Percentiles rank a stretch among this genome's conserved stretches.
These are phyloP conservation scores for Penicillium sp. DNA, from an alignment of 2,329 filamentous ascomycete species.

Conservation along the genomic window DNA sequence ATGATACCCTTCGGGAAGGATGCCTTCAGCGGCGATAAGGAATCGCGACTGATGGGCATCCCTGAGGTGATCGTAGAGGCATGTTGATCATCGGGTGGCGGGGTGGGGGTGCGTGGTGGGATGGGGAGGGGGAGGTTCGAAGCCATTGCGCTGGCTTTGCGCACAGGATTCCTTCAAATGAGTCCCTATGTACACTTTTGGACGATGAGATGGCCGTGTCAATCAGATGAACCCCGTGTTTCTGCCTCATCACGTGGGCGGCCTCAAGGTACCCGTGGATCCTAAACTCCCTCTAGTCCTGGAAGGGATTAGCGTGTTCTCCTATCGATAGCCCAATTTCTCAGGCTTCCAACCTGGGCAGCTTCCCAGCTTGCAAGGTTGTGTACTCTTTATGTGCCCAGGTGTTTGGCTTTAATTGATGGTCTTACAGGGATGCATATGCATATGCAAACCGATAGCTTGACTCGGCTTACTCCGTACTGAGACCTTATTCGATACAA, in stretches of 20 bases:
- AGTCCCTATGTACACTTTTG: slow-evolving; percentile 2
- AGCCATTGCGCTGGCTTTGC: slow-evolving; percentile 51
- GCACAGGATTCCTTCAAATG: slow-evolving; percentile 12
- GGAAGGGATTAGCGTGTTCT: neutral
- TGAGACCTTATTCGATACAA: neutral
- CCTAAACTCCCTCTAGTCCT: neutral
- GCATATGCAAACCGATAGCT: neutral
- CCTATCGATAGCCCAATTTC: neutral
- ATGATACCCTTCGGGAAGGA: slow-evolving; percentile 31
- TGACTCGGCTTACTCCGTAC: too few species aligned
- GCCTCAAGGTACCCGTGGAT: neutral
- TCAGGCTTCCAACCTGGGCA: slow-evolving; percentile 1
- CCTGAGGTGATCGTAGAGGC: slow-evolving; percentile 23
- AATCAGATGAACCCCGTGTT: slow-evolving; percentile 5
- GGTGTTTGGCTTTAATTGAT: neutral
- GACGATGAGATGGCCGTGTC: neutral
- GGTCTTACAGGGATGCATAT: neutral
- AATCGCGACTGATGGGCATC: slow-evolving; percentile 45
- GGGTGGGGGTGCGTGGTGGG: slow-evolving; percentile 66
- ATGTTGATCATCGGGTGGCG: slow-evolving; percentile 54
- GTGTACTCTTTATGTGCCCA: too few species aligned
- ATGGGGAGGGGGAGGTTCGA: slow-evolving; percentile 59
- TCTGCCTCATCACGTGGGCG: slow-evolving; percentile 11
- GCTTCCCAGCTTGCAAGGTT: too few species aligned
- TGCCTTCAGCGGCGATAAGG: slow-evolving; percentile 50